These are phyloP conservation scores for Leucogyrophana mollusca DNA, from an alignment of 768 basidiomycete species.

Conservation along the genomic window DNA sequence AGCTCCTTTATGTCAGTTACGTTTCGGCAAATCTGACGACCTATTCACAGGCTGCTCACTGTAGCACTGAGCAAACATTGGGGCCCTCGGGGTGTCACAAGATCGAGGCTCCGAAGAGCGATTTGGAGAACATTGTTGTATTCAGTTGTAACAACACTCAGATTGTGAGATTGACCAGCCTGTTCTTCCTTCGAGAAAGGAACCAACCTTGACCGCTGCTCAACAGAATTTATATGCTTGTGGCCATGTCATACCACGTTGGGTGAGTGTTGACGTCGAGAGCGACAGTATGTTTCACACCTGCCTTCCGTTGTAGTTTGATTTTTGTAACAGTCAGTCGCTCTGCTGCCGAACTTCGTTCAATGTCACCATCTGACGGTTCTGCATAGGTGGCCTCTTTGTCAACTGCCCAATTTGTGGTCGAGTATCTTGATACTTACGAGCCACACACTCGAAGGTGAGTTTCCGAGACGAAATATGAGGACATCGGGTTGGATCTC, in stretches of 20 bases:
- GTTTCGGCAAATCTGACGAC: slow-evolving; percentile 1
- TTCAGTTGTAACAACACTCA: slow-evolving; percentile 52
- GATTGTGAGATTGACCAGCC: slow-evolving; percentile 60
- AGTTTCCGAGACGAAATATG: slow-evolving; percentile 9
- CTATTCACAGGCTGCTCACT: slow-evolving; percentile 43
- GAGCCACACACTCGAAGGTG: slow-evolving; percentile 18
- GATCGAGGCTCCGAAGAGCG: slow-evolving; percentile 44
- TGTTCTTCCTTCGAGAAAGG: neutral
- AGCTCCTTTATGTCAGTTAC: neutral
- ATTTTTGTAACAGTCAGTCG: too few relatives aligned
- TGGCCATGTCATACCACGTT: slow-evolving; percentile 69
- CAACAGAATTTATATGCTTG: slow-evolving; percentile 66
- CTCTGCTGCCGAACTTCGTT: too few relatives aligned
- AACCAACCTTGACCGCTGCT: slow-evolving; percentile 1
- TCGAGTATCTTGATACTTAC: slow-evolving; percentile 34
- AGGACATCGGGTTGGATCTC: too few relatives aligned
- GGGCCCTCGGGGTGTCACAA: slow-evolving; percentile 38
- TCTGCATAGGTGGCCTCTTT: slow-evolving; percentile 59
- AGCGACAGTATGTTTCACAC: too few relatives aligned
- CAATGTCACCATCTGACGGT: too few relatives aligned
- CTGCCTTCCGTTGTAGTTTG: too few relatives aligned
- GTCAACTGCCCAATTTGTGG: slow-evolving; percentile 55
- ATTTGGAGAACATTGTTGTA: slow-evolving; percentile 57
- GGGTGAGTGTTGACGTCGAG: too few relatives aligned
- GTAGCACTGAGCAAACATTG: slow-evolving; percentile 48